A percentile compares a stretch with the other conserved stretches of the same genome.
These are phyloP conservation scores for Sphenostylis stenocarpa DNA, from an alignment of 306 rosid species.

Conservation along the genomic window DNA sequence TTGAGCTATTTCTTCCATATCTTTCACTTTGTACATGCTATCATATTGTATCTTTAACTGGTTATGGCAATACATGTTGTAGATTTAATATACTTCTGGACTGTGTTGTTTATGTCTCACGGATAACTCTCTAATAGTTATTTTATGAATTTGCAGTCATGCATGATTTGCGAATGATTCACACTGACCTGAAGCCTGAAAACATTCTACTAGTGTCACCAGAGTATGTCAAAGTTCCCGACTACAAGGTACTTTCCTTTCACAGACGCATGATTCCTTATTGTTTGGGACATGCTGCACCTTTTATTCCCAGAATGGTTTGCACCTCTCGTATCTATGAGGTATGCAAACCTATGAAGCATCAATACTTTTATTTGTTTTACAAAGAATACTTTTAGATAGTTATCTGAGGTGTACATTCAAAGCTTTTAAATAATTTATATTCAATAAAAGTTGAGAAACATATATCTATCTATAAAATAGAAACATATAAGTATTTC, in stretches of 20 bases:
- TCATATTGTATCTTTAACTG: background rate
- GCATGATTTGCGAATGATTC: conserved; percentile 84
- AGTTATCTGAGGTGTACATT: no score
- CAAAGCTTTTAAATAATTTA: no score
- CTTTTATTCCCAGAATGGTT: background rate
- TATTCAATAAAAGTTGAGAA: no score
- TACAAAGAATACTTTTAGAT: no score
- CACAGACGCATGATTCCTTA: no score
- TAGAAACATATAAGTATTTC: no score
- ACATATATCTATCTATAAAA: no score
- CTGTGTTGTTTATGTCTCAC: background rate
- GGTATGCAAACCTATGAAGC: no score
- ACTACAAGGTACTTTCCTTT: conserved; percentile 48
- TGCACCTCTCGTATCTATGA: no score
- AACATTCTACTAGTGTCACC: conserved; percentile 71
- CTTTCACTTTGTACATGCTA: background rate
- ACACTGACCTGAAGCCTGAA: conserved; percentile 95
- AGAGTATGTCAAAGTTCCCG: conserved; percentile 76
- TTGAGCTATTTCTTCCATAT: conserved; percentile 11
- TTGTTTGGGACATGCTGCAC: background rate
- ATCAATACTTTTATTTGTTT: no score
- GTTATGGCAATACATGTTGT: background rate
- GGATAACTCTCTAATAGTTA: conserved; percentile 7
- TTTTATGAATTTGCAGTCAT: conserved; percentile 61
- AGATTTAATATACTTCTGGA: background rate